Evolutionary conservation across 371 early-diverging fungal species (phyloP).

Genomic region (Mucor piriformis): DNA sequence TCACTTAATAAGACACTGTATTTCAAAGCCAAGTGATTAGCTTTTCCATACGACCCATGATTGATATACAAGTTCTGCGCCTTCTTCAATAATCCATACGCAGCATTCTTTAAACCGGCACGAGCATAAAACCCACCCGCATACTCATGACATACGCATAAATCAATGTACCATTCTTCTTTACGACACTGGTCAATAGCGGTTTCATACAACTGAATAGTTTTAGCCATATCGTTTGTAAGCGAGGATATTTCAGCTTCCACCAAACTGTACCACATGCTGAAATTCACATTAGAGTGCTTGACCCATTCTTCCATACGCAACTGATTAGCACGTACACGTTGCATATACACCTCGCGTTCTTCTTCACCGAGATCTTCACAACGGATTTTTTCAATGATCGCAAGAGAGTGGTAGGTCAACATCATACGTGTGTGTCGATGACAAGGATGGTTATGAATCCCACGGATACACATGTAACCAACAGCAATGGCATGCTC

Average conservation of each 20-base stretch:
- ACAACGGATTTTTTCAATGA: slow-evolving; percentile 34
- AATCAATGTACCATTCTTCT: slow-evolving; percentile 35
- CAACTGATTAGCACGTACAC: slow-evolving; percentile 31
- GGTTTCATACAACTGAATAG: slow-evolving; percentile 35
- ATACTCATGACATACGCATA: slow-evolving; percentile 42
- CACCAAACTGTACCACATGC: slow-evolving; percentile 40
- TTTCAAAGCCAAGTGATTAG: slow-evolving; percentile 33
- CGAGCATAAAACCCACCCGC: slow-evolving; percentile 44
- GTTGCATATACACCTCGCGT: slow-evolving; percentile 16
- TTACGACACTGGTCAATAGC: slow-evolving; percentile 42
- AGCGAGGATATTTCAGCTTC: slow-evolving; percentile 39
- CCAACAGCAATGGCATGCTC: slow-evolving; percentile 41
- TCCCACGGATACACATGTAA: slow-evolving; percentile 25
- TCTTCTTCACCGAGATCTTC: slow-evolving; percentile 20
- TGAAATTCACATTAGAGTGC: slow-evolving; percentile 31
- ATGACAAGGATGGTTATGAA: slow-evolving; percentile 42
- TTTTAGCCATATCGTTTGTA: slow-evolving; percentile 20
- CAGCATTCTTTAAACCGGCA: slow-evolving; percentile 37
- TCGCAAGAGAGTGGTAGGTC: slow-evolving; percentile 35
- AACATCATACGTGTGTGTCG: slow-evolving; percentile 43
- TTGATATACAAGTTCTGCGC: slow-evolving; percentile 33
- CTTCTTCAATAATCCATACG: slow-evolving; percentile 38
- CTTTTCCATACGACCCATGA: slow-evolving; percentile 49
- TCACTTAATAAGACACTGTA: slow-evolving; percentile 26
- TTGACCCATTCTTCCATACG: slow-evolving; percentile 32